Conservation (phyloP, 2,329 filamentous ascomycete genomes). For the Pyrenochaeta sp. region DNA sequence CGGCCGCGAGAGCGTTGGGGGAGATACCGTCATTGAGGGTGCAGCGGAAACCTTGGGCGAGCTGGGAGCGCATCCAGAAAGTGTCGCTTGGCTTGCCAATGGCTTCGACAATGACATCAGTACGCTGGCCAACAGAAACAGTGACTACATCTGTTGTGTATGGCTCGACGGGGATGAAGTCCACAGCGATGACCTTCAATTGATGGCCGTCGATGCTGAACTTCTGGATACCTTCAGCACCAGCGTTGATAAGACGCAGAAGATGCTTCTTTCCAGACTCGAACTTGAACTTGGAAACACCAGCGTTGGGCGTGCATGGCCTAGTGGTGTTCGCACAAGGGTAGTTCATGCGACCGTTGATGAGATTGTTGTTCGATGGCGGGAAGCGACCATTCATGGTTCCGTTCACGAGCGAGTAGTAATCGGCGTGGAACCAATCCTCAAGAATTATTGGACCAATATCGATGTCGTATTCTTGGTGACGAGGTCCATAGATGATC, state of each 20-base stretch:
- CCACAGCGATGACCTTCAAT: constrained; percentile 51
- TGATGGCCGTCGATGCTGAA: constrained; percentile 53
- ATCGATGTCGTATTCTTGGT: constrained; percentile 50
- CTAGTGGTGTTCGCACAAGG: constrained; percentile 36
- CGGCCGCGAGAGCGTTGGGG: constrained; percentile 56
- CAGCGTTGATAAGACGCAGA: constrained; percentile 52
- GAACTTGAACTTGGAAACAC: constrained; percentile 48
- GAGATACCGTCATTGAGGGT: constrained; percentile 23
- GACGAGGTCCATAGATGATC: constrained; percentile 47
- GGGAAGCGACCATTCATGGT: constrained; percentile 34
- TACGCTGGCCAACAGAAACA: constrained; percentile 49
- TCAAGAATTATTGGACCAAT: constrained; percentile 49
- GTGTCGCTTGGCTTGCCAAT: constrained; percentile 34
- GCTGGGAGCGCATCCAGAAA: constrained; percentile 49
- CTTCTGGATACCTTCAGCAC: constrained; percentile 47
- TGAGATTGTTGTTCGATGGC: constrained; percentile 26
- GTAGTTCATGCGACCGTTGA: constrained; percentile 30
- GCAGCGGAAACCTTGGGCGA: constrained; percentile 23
- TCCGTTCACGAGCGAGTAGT: constrained; percentile 38
- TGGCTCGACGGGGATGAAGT: constrained; percentile 51
- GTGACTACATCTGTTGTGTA: constrained; percentile 50
- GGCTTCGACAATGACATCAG: constrained; percentile 45
- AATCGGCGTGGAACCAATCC: constrained; percentile 50
- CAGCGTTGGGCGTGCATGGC: constrained; percentile 34
- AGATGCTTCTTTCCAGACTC: constrained; percentile 51